These are phyloP conservation scores for Brassica juncea DNA, from an alignment of 345 rosid genomes.

Conservation along the genomic window DNA sequence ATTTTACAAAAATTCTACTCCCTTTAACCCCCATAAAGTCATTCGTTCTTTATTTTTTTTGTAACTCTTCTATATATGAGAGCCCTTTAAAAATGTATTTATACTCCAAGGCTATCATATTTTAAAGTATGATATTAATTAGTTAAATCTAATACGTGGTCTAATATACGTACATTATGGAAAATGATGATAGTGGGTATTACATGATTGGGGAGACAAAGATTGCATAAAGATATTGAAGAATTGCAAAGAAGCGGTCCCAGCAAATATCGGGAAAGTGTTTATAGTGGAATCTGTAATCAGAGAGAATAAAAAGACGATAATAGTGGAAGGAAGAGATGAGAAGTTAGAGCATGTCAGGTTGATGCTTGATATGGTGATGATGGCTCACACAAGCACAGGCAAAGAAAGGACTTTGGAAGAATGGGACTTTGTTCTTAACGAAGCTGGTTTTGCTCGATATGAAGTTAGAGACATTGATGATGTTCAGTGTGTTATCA, in stretches of 20 bases:
- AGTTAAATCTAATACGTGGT: neutral
- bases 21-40: too few relatives aligned
- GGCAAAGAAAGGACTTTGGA: constrained; percentile 68
- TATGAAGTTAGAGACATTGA: constrained; percentile 44
- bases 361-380: constrained; percentile 67
- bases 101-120: neutral
- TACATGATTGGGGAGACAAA: constrained; percentile 73
- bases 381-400: constrained; percentile 65
- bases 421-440: constrained; percentile 67
- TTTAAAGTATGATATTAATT: neutral
- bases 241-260: constrained; percentile 64
- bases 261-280: constrained; percentile 57
- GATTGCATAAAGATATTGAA: constrained; percentile 64
- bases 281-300: constrained; percentile 59
- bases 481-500: constrained; percentile 51
- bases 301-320: constrained; percentile 33
- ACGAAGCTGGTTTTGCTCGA: constrained; percentile 56
- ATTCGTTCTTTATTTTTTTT: neutral
- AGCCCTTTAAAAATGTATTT: neutral
- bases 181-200: constrained; percentile 49
- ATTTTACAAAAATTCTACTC: too few relatives aligned
- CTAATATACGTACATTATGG: neutral
- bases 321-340: constrained; percentile 27
- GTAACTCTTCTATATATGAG: neutral
- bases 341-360: constrained; percentile 47